Evolutionary conservation across 2,329 filamentous ascomycete species (phyloP), one percentile per base, ranked within the genome.

Genomic region (Iodosphaeria phyllophila): DNA sequence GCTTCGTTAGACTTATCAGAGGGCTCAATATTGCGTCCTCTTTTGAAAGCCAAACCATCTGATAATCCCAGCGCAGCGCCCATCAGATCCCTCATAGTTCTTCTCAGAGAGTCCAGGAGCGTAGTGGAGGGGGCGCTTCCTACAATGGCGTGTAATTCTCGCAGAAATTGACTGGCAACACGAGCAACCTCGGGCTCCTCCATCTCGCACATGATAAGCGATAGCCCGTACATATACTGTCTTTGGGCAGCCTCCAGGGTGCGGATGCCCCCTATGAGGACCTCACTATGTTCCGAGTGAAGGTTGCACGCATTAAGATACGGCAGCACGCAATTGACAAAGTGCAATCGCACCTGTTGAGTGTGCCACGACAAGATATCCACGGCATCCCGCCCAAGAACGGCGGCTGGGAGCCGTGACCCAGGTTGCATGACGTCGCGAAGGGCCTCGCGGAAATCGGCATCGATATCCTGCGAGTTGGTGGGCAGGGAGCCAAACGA

Each of bases 141-240:
- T 32, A 78, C 60, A 13, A 76, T 54, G 13, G 71, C 67, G 37
- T 74, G 61, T 8, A 78, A 44, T 32, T 78, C 71, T 24, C 60
- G 51, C 10, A 52, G 54, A 37, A 79, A 75, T 28, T 60, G 63
- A 26, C 40, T 41, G 6, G 57, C 46, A 19, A 51, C 51, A 16
- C 43, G 41, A 22, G 46, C 43, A 27, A 48, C 52, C 14, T 41
- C 35, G 16, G 39, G 43, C 22, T 46, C 44, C 8, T 52, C 43
- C 33, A 63, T 52, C 12, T 54, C 60, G 28, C 57, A 52, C 16
- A 56, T 38, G 24, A 74, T 53, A 25, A 64, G 47, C 7, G 54
- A 52, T 29, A 72, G 40, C 3, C 64, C 62, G 37, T 59, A 60
- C 11, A 60, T 47, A 35, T 74, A 69, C 35, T 65, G 58, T 11